Evolutionary conservation across 2,329 filamentous ascomycete species (phyloP), one percentile per base, ranked within the genome.

Genomic region (Zopfia rhizophila): DNA sequence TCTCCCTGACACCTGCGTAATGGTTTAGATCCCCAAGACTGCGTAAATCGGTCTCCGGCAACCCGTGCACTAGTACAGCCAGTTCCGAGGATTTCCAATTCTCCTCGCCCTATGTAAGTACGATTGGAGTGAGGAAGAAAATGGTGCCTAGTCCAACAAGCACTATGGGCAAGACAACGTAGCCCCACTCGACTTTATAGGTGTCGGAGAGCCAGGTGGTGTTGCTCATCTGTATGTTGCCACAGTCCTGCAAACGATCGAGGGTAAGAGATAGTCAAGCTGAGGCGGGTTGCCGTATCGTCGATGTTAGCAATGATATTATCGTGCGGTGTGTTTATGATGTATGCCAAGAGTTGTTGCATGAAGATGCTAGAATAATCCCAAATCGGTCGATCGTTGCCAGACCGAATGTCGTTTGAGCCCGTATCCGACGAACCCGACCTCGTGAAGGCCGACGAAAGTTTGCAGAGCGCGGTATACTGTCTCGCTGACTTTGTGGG

Each of bases 281-380:
- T 38, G 5, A 38, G 35, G 8, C 35, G 17, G 18, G 5, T 16
- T 5, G 35, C 35, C 22, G 35, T 38, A 23, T 13, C 8, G 13
- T 25, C 13, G 35, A 38, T 22, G 10, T 22, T 10, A 25, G 17
- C 12, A n/a, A 25, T 12, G 16, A 38, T 25, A 5, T 8, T 13
- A 7, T 12, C 6, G 22, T 23, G 5, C 10, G 22, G 22, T 13
- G 18, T 7, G 17, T 38, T 25, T 10, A 22, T 38, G 11, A 38
- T 18, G 14, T 38, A 23, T 10, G 19, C 12, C 35, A 38, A 23
- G 17, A 38, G 22, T 25, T 18, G 18, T 13, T 38, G 35, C 35
- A 38, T 38, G 21, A 38, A 38, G 21, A 38, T 38, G 35, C 35
- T 38, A 13, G 14, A 23, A 16, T 23, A 38, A 24, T 22, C 35